phyloP scores from a whole-genome alignment of 495 filamentous ascomycete species.

The Friedmanniomyces simplex region DNA sequence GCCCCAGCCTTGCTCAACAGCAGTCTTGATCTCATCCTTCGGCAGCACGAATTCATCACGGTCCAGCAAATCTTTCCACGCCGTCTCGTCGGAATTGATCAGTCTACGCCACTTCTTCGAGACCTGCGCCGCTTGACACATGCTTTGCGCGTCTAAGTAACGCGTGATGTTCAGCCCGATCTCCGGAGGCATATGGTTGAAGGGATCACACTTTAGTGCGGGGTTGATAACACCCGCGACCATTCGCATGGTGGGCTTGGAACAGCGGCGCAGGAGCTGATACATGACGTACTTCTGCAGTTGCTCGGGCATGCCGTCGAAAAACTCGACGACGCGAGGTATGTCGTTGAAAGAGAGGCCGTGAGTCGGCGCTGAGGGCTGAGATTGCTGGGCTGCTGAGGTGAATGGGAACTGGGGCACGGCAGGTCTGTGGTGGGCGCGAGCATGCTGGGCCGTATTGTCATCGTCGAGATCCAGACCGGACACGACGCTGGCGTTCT shows the following conservation, averaged over 20 bases:
- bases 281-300: conserved; percentile 94
- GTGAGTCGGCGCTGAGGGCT: conserved; percentile 5
- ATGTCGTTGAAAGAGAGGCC: conserved; percentile 56
- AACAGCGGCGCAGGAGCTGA: conserved; percentile 78
- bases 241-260: conserved; percentile 80
- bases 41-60: conserved; percentile 68
- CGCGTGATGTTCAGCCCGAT: conserved; percentile 78
- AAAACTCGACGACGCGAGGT: conserved; percentile 73
- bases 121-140: conserved; percentile 87
- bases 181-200: conserved; percentile 72
- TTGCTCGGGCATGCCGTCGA: conserved; percentile 78
- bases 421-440: neutral
- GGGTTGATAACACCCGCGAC: conserved; percentile 91
- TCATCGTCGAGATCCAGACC: conserved; percentile 17
- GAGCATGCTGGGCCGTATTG: neutral
- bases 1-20: conserved; percentile 94
- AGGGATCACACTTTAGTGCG: conserved; percentile 89
- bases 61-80: conserved; percentile 91
- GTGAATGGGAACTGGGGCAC: neutral
- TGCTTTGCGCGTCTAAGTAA: conserved; percentile 74
- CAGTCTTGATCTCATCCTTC: conserved; percentile 72
- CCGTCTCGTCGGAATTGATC: conserved; percentile 82
- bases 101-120: conserved; percentile 88
- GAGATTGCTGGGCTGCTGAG: neutral
- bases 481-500: conserved; percentile 27